Base-by-base conservation (phyloP, 2,329 filamentous ascomycete genomes). In the Aspergillus jensenii region DNA sequence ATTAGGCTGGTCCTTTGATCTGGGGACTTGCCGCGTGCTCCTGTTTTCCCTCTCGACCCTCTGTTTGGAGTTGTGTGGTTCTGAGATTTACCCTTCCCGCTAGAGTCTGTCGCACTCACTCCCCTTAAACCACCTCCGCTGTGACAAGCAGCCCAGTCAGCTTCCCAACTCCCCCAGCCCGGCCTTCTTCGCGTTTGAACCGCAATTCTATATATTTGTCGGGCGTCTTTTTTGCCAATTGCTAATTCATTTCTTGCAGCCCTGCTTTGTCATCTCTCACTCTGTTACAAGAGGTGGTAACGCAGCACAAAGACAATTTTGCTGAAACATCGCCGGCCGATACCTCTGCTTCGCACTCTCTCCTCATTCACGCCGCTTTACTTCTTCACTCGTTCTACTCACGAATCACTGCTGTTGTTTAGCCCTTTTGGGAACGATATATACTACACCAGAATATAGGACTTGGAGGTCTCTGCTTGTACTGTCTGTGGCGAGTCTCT, bases 81-180 rank as follows among this genome's bases (percentile, higher is more conserved):
- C 62, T 48, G 46, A 48, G 60, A 56, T 61, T 64, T 64, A 57
- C 61, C 60, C 64, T 66, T 65, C 60, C 63, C 63, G 62, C 61
- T 60, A 56, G 62, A 62, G 59, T 59, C 56, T 57, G 62, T 67
- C 59, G 62, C 65, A 57, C 61, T 58, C 61, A 55, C 55, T 65
- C 65, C 65, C 62, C 63, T 65, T 65, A 65, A 67, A 65, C 60
- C 48, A 55, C 59, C 56, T 57, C 62, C 58, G 52, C 62, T 56
- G 64, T 49, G 62, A 59, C 58, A 58, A 59, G 48, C 52, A 41
- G 40, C 39, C 61, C 52, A 54, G 50, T 59, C 55, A 54, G 50
- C 47, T 45, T 59, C n/a, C 57, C 59, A 51, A 39, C 43, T 51
- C 25, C 46, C 58, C 62, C 54, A 48, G 62, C 58, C 56, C 54